These are phyloP conservation scores for Candida manassasensis DNA, from an alignment of 805 yeast genomes.

Conservation along the genomic window DNA sequence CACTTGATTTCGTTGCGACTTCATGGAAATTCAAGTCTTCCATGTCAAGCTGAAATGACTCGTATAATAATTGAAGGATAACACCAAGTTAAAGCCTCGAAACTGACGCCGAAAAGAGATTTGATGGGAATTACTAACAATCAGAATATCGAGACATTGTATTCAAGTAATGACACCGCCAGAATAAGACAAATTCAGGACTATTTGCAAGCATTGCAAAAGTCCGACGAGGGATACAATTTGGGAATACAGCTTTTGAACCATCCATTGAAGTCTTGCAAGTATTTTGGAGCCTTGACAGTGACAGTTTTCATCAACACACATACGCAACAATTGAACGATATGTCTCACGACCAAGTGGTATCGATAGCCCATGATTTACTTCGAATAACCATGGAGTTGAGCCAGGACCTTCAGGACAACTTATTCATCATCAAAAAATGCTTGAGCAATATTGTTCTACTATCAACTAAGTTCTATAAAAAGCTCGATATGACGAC, in stretches of 20 bases:
- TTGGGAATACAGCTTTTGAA: conserved; percentile 53
- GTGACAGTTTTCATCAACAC: conserved; percentile 57
- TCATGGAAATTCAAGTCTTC: too few species aligned
- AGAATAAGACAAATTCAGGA: conserved; percentile 45
- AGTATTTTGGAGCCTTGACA: conserved; percentile 80
- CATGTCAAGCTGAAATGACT: background rate
- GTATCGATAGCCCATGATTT: conserved; percentile 11
- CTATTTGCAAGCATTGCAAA: conserved; percentile 56
- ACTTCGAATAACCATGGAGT: conserved; percentile 2
- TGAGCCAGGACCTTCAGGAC: conserved; percentile 7
- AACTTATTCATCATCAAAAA: conserved; percentile 48
- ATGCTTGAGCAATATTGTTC: conserved; percentile 50
- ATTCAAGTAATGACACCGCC: conserved; percentile 34
- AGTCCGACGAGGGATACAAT: conserved; percentile 48
- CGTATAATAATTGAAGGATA: background rate
- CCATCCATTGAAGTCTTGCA: conserved; percentile 41
- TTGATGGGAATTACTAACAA: conserved; percentile 2
- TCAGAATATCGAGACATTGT: conserved; percentile 40
- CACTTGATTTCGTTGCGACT: too few species aligned
- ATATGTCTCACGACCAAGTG: conserved; percentile 9
- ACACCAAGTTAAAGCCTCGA: too few species aligned
- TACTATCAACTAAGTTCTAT: conserved; percentile 38
- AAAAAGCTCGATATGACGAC: conserved; percentile 40
- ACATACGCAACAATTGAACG: conserved; percentile 5
- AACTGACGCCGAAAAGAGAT: too few species aligned